Evolutionary conservation across 768 basidiomycete genomes (phyloP), one percentile per base, ranked within the genome.

Genomic region (Sporobolomyces pararoseus): DNA sequence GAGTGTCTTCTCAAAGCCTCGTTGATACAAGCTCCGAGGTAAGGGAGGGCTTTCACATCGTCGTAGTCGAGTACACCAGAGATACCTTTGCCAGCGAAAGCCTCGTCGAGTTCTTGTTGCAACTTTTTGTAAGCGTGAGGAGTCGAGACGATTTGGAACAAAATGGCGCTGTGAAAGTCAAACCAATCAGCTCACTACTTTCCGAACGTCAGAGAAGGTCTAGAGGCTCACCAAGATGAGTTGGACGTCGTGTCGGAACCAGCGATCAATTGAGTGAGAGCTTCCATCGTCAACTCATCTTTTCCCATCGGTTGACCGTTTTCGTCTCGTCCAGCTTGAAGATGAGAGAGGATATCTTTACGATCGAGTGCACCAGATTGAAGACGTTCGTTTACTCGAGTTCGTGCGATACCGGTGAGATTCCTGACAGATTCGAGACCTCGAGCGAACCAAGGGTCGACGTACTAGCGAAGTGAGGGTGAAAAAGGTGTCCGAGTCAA

Each of bases 171-270:
- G 57, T 27, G 13, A 23, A 16, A 13, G 23, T 17, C n/a, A n/a
- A n/a, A n/a, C n/a, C n/a, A n/a, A n/a, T n/a, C n/a, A n/a, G n/a
- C n/a, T n/a, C n/a, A n/a, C n/a, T n/a, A n/a, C n/a, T n/a, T n/a
- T n/a, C n/a, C n/a, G n/a, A n/a, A n/a, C n/a, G n/a, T n/a, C n/a
- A 23, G 9, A 17, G n/a, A n/a, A 35, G n/a, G 7, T 10, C 0
- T 17, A 17, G 2, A 51, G 3, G 49, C 63, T 3, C 5, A 70
- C 68, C 90, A 92, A 7, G 89, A 89, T 23, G 91, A 92, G 81
- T 95, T 96, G 53, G 91, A 92, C 0, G 93, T 95, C 1, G 92
- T 96, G 76, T 96, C 92, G 5, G 88, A 89, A 2, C 91, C 91
- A 9, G 90, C 90, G 72, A 93, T 91, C 23, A 93, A 83, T 37